These are phyloP conservation scores for Fibroporia radiculosa DNA, from an alignment of 768 basidiomycete species.

Conservation along the genomic window DNA sequence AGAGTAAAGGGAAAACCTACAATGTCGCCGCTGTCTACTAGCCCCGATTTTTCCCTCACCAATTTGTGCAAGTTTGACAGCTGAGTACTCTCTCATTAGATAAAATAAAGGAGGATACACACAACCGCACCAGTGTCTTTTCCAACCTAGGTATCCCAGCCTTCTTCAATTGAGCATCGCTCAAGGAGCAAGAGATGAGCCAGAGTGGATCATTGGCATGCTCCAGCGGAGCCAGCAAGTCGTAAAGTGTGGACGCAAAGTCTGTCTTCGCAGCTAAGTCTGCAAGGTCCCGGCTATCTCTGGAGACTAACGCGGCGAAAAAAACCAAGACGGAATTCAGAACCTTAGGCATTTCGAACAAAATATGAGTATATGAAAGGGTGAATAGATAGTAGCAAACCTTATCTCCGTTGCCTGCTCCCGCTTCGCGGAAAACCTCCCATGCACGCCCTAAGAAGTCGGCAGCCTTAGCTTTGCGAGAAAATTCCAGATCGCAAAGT, in stretches of 20 bases:
- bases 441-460: slow-evolving; percentile 67
- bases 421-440: slow-evolving; percentile 53
- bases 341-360: slow-evolving; percentile 36
- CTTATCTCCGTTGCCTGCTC: slow-evolving; percentile 56
- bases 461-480: slow-evolving; percentile 70
- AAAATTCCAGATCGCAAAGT: slow-evolving; percentile 65
- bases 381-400: slow-evolving; percentile 25
- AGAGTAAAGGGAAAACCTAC: slow-evolving; percentile 21
- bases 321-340: slow-evolving; percentile 56
- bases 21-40: slow-evolving; percentile 20
- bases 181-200: slow-evolving; percentile 27
- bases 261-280: slow-evolving; percentile 40
- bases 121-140: slow-evolving; percentile 37
- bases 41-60: slow-evolving; percentile 26
- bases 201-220: slow-evolving; percentile 42
- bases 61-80: slow-evolving; percentile 28
- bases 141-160: slow-evolving; percentile 54
- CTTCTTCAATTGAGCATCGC: slow-evolving; percentile 40
- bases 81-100: slow-evolving; percentile 17
- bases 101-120: neutral
- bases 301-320: slow-evolving; percentile 55
- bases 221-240: slow-evolving; percentile 15
- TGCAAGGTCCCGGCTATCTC: slow-evolving; percentile 44
- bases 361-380: neutral
- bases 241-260: slow-evolving; percentile 21